A percentile compares a stretch with the other conserved stretches of the same genome.
These are phyloP conservation scores for Incumbomyces delicatus DNA, from an alignment of 2,329 filamentous ascomycete species.

Conservation along the genomic window DNA sequence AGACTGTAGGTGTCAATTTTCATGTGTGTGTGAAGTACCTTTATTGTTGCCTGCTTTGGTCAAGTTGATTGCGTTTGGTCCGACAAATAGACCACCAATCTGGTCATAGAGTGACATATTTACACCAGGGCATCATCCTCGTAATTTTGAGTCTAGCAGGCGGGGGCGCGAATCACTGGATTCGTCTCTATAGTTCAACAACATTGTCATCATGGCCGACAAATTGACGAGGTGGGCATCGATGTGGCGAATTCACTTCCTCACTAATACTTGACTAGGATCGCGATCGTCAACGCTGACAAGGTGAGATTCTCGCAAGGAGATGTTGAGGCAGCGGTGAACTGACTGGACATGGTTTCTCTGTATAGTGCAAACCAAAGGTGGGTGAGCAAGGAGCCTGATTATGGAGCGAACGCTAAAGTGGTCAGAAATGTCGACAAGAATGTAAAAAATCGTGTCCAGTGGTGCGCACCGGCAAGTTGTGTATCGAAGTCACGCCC, in stretches of 20 bases:
- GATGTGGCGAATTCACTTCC: conserved; percentile 10
- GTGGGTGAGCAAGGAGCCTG: conserved; percentile 35
- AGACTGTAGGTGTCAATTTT: too few species aligned
- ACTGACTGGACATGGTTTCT: conserved; percentile 31
- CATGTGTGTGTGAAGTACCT: too few species aligned
- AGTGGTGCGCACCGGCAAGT: conserved; percentile 92
- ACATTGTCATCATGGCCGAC: conserved; percentile 61
- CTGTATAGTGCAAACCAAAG: conserved; percentile 72
- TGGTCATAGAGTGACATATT: too few species aligned
- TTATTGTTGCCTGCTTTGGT: too few species aligned
- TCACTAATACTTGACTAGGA: conserved; percentile 45
- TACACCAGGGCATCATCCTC: too few species aligned
- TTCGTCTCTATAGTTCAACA: too few species aligned
- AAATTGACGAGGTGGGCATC: conserved; percentile 78
- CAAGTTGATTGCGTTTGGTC: too few species aligned
- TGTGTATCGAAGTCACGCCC: conserved; percentile 86
- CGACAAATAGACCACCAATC: too few species aligned
- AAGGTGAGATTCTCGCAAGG: conserved; percentile 55
- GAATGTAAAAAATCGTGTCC: conserved; percentile 99
- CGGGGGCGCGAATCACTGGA: too few species aligned
- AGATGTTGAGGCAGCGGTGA: conserved; percentile 2
- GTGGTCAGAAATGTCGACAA: conserved; percentile 80
- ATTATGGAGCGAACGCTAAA: conserved; percentile 17
- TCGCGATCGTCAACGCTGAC: conserved; percentile 97
- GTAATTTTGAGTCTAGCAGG: too few species aligned